phyloP scores from a whole-genome alignment of 2,329 filamentous ascomycete genomes.

The Aspergillus jensenii region DNA sequence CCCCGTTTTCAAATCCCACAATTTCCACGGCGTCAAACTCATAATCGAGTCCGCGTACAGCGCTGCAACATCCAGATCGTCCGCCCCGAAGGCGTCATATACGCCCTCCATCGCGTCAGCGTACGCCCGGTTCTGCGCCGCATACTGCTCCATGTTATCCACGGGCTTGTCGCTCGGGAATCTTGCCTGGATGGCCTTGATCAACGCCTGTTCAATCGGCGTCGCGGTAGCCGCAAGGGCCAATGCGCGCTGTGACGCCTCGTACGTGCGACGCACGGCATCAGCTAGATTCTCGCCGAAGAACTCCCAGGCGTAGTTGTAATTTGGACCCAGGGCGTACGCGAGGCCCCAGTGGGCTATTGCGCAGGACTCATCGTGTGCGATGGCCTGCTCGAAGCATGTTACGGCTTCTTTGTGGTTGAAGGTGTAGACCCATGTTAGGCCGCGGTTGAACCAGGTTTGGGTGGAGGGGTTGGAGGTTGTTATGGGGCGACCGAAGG shows the following conservation, averaged over 20 bases:
- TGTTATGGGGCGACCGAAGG: constrained; percentile 34
- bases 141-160: constrained; percentile 48
- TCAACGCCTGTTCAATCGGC: constrained; percentile 60
- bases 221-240: constrained; percentile 30
- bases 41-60: constrained; percentile 66
- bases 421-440: constrained; percentile 39
- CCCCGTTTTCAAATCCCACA: constrained; percentile 63
- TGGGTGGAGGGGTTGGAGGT: constrained; percentile 28
- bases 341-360: constrained; percentile 49
- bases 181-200: constrained; percentile 61
- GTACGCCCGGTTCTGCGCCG: constrained; percentile 59
- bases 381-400: constrained; percentile 39
- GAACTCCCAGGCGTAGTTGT: constrained; percentile 74
- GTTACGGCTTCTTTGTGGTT: constrained; percentile 40
- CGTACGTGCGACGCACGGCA: constrained; percentile 49
- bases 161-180: constrained; percentile 57
- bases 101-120: constrained; percentile 61
- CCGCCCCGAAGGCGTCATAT: constrained; percentile 49
- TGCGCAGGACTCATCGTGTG: constrained; percentile 33
- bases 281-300: constrained; percentile 63
- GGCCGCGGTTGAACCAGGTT: constrained; percentile 35
- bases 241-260: constrained; percentile 46
- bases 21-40: constrained; percentile 64
- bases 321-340: constrained; percentile 72
- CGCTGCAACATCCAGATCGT: constrained; percentile 63